Conservation (phyloP, 108 stramenopile species). For the Cyclotella cryptica region DNA sequence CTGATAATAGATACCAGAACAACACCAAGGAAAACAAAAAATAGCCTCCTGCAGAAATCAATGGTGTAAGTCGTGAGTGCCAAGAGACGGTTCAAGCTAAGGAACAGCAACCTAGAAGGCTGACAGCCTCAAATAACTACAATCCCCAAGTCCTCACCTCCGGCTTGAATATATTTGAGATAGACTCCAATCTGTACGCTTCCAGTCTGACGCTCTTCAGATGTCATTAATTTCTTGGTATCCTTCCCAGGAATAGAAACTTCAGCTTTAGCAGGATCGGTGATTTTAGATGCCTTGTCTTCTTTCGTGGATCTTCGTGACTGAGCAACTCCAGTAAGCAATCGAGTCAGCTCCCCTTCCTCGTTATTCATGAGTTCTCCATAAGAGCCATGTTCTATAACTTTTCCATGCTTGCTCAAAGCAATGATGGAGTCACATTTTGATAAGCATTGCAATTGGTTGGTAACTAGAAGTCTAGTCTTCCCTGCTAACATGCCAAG, state of each 20-base stretch:
- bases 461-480: slow-evolving; percentile 92
- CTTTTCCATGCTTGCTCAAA: slow-evolving; percentile 62
- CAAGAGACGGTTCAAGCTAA: too few species aligned
- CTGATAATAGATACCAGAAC: slow-evolving; percentile 58
- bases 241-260: slow-evolving; percentile 14
- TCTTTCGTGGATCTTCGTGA: slow-evolving; percentile 29
- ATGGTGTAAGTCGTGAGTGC: too few species aligned
- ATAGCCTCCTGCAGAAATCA: slow-evolving; percentile 35
- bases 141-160: slow-evolving; percentile 28
- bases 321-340: slow-evolving; percentile 54
- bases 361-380: slow-evolving; percentile 62
- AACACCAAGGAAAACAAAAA: slow-evolving; percentile 53
- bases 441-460: slow-evolving; percentile 81
- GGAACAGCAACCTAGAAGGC: too few species aligned
- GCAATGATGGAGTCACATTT: slow-evolving; percentile 83
- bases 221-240: slow-evolving; percentile 57
- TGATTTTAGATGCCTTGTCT: not conserved
- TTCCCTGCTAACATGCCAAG: slow-evolving; percentile 65
- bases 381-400: slow-evolving; percentile 83
- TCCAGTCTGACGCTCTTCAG: slow-evolving; percentile 73
- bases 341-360: slow-evolving; percentile 70
- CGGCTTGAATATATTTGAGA: slow-evolving; percentile 66
- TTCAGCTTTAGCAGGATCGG: not conserved
- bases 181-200: slow-evolving; percentile 68
- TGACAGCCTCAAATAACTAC: too few species aligned